A percentile compares a stretch with the other conserved stretches of the same genome.
These are phyloP conservation scores for Arabidopsis suecica DNA, from an alignment of 345 rosid genomes.

Conservation along the genomic window DNA sequence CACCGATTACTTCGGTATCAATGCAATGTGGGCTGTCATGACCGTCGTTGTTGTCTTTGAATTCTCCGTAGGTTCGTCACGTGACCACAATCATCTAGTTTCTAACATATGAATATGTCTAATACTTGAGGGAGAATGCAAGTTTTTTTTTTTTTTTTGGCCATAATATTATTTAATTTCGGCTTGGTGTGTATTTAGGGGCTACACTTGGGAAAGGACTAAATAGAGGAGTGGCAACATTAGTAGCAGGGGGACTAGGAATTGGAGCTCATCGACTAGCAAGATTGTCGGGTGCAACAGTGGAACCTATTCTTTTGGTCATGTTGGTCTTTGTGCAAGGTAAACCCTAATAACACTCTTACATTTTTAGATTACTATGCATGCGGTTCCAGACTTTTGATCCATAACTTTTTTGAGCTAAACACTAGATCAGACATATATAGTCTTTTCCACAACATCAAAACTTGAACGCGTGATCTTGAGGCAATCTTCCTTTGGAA, in stretches of 20 bases:
- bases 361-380: background rate
- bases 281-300: constrained; percentile 53
- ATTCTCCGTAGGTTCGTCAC: constrained; percentile 3
- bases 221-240: constrained; percentile 75
- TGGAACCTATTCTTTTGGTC: constrained; percentile 64
- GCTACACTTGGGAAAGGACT: constrained; percentile 78
- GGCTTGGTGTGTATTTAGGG: constrained; percentile 32
- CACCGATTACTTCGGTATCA: constrained; percentile 7
- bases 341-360: background rate
- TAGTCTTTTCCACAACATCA: background rate
- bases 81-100: background rate
- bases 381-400: background rate
- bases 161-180: background rate
- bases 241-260: constrained; percentile 70
- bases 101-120: background rate
- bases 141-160: background rate
- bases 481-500: background rate
- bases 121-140: background rate
- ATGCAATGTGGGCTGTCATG: constrained; percentile 30
- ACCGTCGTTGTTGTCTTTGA: constrained; percentile 25
- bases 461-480: background rate
- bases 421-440: background rate
- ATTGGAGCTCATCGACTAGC: constrained; percentile 74
- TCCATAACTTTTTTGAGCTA: background rate
- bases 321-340: constrained; percentile 61